Conservation (phyloP, 1,284 basidiomycete genomes). For the Kalmanozyma brasiliensis region DNA sequence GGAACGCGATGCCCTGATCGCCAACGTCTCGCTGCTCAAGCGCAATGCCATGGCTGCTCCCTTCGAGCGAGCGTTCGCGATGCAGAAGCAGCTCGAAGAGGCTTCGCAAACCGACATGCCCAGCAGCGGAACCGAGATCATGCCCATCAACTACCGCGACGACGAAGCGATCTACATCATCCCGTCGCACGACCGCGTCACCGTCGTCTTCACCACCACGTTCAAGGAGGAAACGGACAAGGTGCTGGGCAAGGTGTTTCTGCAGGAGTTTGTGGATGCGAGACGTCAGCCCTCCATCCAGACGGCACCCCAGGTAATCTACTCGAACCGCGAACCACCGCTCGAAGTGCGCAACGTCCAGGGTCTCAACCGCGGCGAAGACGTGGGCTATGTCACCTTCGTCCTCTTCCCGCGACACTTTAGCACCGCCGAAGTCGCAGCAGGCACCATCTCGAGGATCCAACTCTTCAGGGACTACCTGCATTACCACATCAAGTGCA, state of each 20-base stretch:
- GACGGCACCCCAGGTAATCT: constrained; percentile 97
- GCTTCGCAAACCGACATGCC: constrained; percentile 71
- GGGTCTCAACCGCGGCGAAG: constrained; percentile 83
- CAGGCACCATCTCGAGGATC: constrained; percentile 91
- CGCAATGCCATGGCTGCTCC: constrained; percentile 94
- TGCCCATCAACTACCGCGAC: constrained; percentile 88
- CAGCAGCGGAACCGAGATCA: constrained; percentile 76
- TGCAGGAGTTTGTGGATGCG: constrained; percentile 99
- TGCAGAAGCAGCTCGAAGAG: constrained; percentile 86
- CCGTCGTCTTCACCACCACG: constrained; percentile 95
- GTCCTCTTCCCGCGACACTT: constrained; percentile 98
- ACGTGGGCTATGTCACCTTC: constrained; percentile 98
- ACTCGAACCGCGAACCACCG: constrained; percentile 93
- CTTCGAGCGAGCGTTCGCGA: constrained; percentile 87
- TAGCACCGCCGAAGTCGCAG: constrained; percentile 77
- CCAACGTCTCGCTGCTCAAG: constrained; percentile 86
- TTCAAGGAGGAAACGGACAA: constrained; percentile 98
- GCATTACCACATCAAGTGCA: constrained; percentile 98
- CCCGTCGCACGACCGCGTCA: constrained; percentile 92
- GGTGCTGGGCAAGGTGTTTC: constrained; percentile 94
- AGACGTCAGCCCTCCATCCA: constrained; percentile 91
- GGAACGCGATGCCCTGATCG: constrained; percentile 74
- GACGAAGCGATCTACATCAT: constrained; percentile 97
- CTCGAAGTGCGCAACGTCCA: constrained; percentile 90
- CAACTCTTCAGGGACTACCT: constrained; percentile 98